Base-by-base conservation (phyloP, 1,284 basidiomycete genomes). In the Athelia sp. region DNA sequence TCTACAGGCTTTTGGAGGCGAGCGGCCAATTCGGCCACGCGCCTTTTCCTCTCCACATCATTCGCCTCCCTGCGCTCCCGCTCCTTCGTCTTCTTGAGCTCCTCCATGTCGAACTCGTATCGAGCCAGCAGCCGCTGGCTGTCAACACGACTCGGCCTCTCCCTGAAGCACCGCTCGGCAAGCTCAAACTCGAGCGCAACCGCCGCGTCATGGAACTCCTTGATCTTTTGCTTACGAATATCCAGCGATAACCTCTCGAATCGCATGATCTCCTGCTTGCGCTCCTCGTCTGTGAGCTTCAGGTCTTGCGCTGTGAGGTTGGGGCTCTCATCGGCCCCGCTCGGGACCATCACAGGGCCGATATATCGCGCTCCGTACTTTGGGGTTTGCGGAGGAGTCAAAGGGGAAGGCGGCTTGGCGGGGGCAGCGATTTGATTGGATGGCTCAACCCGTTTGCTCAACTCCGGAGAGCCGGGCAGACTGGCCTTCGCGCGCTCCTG, bases 31-130 rank as follows among this genome's bases (percentile, higher is more conserved):
- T 40, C 36, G 19, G 36, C 36, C 36, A n/a, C 19, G 8, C 36
- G 15, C 19, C 36, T n/a, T n/a, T 40, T 6, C 36, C 36, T 40
- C 19, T 40, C 14, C 22, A 19, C 26, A n/a, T 23, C 50, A 44
- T 56, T 57, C 50, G 56, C 51, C 47, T 55, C 56, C 18, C 38
- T 47, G 50, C 55, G 54, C 50, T 66, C 63, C 43, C 38, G 54
- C 43, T 67, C 64, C 47, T 40, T 40, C 36, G 9, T 40, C 36
- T 17, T 6, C 36, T 40, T n/a, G 8, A 40, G 36, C 19, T 40
- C 15, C 19, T 40, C 36, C n/a, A 21, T 21, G 15, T 40, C 36
- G 9, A 8, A 9, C 36, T 40, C n/a, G 19, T 21, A 21, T n/a
- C 15, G 36, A n/a, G 15, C 19, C 19, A 40, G 19, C 8, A 40